Percentiles rank a stretch among this genome's conserved stretches.
Conservation (phyloP, 75 land plant species). For the Pinus tabuliformis region DNA sequence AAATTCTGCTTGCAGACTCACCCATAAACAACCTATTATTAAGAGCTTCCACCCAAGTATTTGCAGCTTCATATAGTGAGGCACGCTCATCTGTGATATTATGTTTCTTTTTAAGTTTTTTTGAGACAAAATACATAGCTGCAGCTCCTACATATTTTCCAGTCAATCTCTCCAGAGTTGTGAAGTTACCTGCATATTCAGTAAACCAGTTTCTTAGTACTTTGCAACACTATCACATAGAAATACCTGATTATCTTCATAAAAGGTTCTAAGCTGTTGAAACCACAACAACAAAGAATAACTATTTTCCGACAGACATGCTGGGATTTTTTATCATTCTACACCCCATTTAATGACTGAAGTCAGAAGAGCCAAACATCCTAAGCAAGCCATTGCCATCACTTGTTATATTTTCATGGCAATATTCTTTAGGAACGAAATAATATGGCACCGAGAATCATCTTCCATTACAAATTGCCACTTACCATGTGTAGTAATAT, state of each 20-base stretch:
- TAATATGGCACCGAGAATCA: not conserved
- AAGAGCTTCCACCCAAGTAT: slow-evolving; percentile 89
- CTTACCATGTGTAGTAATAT: slow-evolving; percentile 89
- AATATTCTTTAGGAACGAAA: not conserved
- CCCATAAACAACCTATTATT: slow-evolving; percentile 84
- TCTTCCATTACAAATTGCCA: slow-evolving; percentile 3
- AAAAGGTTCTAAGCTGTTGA: not conserved
- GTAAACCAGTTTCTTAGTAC: not conserved
- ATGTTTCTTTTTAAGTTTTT: slow-evolving; percentile 87
- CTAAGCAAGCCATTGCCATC: not conserved
- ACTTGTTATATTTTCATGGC: no score
- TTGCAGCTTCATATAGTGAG: slow-evolving; percentile 87
- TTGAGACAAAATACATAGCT: slow-evolving; percentile 93
- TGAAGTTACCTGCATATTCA: slow-evolving; percentile 74
- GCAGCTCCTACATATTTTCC: slow-evolving; percentile 95
- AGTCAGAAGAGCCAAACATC: not conserved
- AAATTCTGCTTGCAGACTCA: slow-evolving; percentile 10
- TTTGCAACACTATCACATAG: not conserved
- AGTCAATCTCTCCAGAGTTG: slow-evolving; percentile 68
- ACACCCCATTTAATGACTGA: not conserved
- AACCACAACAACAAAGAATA: not conserved
- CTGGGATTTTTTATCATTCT: not conserved
- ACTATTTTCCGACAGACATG: not conserved
- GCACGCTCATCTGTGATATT: slow-evolving; percentile 93
- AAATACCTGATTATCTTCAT: not conserved